phyloP scores from a whole-genome alignment of 1,284 basidiomycete genomes.

The Baeospora myosura region DNA sequence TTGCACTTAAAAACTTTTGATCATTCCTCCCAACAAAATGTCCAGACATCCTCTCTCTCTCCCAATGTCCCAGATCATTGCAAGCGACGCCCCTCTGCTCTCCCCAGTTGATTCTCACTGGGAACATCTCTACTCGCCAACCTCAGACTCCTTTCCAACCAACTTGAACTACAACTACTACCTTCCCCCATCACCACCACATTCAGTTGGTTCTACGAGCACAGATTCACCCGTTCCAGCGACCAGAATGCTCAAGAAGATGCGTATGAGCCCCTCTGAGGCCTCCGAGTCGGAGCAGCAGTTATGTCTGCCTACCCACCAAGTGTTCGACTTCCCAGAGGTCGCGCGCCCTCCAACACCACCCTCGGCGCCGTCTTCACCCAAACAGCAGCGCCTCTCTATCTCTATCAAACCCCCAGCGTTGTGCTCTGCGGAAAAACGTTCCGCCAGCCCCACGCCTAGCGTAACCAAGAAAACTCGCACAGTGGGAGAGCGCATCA shows the following conservation, averaged over 20 bases:
- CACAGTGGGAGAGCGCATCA: conserved; percentile 55
- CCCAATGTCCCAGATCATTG: conserved; percentile 50
- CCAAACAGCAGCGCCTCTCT: conserved; percentile 16
- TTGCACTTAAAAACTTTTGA: conserved; percentile 47
- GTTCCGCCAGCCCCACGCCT: conserved; percentile 12
- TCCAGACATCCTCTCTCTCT: conserved; percentile 32
- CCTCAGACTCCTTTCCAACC: conserved; percentile 29
- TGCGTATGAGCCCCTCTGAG: conserved; percentile 40
- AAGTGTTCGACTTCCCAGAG: conserved; percentile 55
- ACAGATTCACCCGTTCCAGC: conserved; percentile 41
- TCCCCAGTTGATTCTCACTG: conserved; percentile 37
- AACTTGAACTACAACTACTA: conserved; percentile 39
- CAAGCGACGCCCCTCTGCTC: conserved; percentile 47
- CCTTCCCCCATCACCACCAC: conserved; percentile 45
- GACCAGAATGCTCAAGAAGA: conserved; percentile 42
- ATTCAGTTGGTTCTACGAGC: conserved; percentile 35
- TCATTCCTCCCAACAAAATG: conserved; percentile 28
- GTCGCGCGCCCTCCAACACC: conserved; percentile 17
- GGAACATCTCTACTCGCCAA: conserved; percentile 35
- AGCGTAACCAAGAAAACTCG: conserved; percentile 50
- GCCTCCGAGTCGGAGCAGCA: conserved; percentile 38
- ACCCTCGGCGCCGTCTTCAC: conserved; percentile 1
- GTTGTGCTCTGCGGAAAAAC: conserved; percentile 8
- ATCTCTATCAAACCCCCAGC: conserved; percentile 19
- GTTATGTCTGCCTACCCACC: conserved; percentile 58